These are phyloP conservation scores for Epichloe scottii DNA, from an alignment of 2,329 filamentous ascomycete genomes.

Conservation along the genomic window DNA sequence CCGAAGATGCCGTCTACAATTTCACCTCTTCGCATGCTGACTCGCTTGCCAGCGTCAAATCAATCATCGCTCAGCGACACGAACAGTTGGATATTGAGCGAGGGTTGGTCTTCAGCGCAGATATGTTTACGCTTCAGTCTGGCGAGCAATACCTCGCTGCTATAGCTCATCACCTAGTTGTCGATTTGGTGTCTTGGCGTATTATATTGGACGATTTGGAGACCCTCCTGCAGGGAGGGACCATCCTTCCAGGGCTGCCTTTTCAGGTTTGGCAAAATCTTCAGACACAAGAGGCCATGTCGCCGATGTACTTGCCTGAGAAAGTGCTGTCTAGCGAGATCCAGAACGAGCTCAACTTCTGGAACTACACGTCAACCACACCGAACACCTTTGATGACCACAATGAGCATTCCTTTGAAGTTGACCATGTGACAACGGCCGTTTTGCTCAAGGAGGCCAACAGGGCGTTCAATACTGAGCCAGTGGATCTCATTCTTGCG, in stretches of 20 bases:
- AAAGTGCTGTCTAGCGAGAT: not conserved
- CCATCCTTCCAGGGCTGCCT: constrained; percentile 12
- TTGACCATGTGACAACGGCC: not conserved
- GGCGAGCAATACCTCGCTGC: constrained; percentile 17
- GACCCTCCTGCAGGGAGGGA: constrained; percentile 17
- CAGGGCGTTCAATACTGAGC: constrained; percentile 12
- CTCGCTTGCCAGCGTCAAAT: not conserved
- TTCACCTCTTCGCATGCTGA: not conserved
- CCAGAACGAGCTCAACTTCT: constrained; percentile 1
- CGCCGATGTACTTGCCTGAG: not conserved
- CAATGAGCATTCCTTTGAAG: constrained; percentile 1
- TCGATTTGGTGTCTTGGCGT: constrained; percentile 34
- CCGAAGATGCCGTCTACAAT: not conserved
- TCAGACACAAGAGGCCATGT: not conserved
- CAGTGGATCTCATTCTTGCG: constrained; percentile 21
- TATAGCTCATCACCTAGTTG: constrained; percentile 24
- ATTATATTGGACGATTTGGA: constrained; percentile 32
- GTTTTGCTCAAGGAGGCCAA: constrained; percentile 1
- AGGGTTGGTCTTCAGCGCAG: constrained; percentile 14
- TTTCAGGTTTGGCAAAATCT: constrained; percentile 24
- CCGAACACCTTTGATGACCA: constrained; percentile 2
- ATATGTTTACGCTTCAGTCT: not conserved
- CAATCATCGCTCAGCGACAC: not conserved
- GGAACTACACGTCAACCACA: not conserved
- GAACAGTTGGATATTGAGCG: constrained; percentile 1